Percentiles rank a stretch among this genome's conserved stretches.
Conservation (phyloP, 805 yeast species). For the Ogataea corticis region DNA sequence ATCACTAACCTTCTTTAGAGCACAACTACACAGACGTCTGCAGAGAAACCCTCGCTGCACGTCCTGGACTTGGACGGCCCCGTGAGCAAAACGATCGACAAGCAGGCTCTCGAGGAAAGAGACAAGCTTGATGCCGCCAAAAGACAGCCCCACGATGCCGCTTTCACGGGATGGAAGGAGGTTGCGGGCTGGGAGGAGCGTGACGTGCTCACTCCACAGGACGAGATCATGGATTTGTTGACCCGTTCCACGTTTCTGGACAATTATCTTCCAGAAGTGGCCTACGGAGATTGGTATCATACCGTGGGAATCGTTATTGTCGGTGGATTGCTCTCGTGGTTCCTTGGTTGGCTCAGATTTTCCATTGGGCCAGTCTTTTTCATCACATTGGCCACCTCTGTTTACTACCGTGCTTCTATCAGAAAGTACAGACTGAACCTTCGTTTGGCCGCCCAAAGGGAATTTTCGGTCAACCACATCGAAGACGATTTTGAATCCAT, state of each 20-base stretch:
- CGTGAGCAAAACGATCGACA: slow-evolving; percentile 30
- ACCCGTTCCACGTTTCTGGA: slow-evolving; percentile 75
- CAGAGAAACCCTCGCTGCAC: slow-evolving; percentile 7
- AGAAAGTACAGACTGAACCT: slow-evolving; percentile 73
- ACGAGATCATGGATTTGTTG: slow-evolving; percentile 69
- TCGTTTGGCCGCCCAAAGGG: slow-evolving; percentile 83
- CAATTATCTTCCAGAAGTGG: slow-evolving; percentile 66
- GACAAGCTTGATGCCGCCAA: slow-evolving; percentile 21
- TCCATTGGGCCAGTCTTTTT: slow-evolving; percentile 81
- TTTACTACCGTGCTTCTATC: slow-evolving; percentile 80
- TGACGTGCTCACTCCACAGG: slow-evolving; percentile 64
- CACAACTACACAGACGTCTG: not conserved
- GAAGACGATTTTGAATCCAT: slow-evolving; percentile 90
- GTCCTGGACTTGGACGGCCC: slow-evolving; percentile 28
- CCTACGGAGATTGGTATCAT: slow-evolving; percentile 97
- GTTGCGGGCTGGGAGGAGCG: slow-evolving; percentile 82
- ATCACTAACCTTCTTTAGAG: too few relatives aligned
- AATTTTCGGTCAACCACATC: slow-evolving; percentile 73
- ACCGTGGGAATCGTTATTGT: slow-evolving; percentile 68
- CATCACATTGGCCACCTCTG: slow-evolving; percentile 57
- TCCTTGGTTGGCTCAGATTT: slow-evolving; percentile 74
- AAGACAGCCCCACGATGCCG: slow-evolving; percentile 58
- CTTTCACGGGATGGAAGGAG: slow-evolving; percentile 92
- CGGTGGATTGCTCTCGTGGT: slow-evolving; percentile 74
- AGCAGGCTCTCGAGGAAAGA: slow-evolving; percentile 18